Base-by-base conservation (phyloP, 352 stramenopile species). In the Phytophthora multivora region DNA sequence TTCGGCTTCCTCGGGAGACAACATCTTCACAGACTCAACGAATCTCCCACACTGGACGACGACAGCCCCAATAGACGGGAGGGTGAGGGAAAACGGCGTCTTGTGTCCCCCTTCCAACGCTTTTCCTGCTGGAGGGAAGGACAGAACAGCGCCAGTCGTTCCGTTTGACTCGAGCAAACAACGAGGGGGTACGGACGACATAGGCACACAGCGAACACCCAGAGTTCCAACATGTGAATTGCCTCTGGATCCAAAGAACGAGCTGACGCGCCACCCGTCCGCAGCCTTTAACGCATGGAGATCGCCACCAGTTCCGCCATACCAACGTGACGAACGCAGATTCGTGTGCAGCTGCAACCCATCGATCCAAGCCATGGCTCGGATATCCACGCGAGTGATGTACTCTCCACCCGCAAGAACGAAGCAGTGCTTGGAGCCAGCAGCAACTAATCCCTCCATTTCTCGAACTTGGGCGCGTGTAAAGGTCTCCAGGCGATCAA, bases 271-370 rank as follows among this genome's bases (percentile, higher is more conserved):
- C 51, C 59, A 77, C 11, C 80, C 77, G 10, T 78, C 58, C 13
- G 71, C 56, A 7, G 66, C 51, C 45, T 82, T 62, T 7, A 91
- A 53, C 28, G 70, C 53, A 38, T 89, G 66, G 4, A 86, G 42
- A 26, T 61, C 35, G 5, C 82, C 82, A 13, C 82, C 82, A 42
- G 74, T 80, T 3, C 82, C 80, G 13, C 82, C 82, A 38, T 71
- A 88, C 82, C 82, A 89, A n/a, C 71, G 73, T 28, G 82, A 80
- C 1, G 68, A 76, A 2, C 76, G 73, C 26, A 74, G 15, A 42
- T 89, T 91, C 3, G 82, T 91, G 61, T 88, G 72, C 11, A 91
- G 65, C 42, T 86, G 76, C 12, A 91, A 53, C 6, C 80, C 82
- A 50, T 91, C 80, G 30, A 91, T 77, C 76, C 76, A 91, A 10